A percentile compares a stretch with the other conserved stretches of the same genome.
phyloP scores from a whole-genome alignment of 257 asterid genomes.

The Thymus quinquecostatus region DNA sequence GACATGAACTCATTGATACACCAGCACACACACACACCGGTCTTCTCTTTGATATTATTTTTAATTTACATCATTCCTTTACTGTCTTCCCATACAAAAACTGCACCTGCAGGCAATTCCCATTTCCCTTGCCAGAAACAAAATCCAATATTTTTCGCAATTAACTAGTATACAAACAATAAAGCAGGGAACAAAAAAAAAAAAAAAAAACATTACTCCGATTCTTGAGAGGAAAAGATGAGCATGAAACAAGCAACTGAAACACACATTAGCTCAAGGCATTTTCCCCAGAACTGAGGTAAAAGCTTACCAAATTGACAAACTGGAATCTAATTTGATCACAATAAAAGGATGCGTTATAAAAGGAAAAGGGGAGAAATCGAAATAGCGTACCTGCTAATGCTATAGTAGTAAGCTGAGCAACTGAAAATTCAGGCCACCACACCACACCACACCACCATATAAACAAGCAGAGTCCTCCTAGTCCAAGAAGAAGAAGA shows the following conservation, averaged over 20 bases:
- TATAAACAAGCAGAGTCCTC: neutral
- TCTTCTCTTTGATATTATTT: neutral
- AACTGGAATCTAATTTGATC: neutral
- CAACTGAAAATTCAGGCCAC: constrained; percentile 14
- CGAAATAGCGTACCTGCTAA: neutral
- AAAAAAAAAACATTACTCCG: too few species aligned
- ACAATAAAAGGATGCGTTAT: neutral
- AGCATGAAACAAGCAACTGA: constrained; percentile 20
- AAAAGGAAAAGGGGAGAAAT: neutral
- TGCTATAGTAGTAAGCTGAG: neutral
- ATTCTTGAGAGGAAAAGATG: neutral
- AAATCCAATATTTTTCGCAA: constrained; percentile 9
- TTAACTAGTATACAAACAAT: neutral
- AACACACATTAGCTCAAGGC: neutral
- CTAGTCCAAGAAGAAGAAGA: neutral
- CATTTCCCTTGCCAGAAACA: neutral
- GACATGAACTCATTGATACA: neutral
- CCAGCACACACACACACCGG: neutral
- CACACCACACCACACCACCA: neutral
- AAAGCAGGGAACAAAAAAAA: too few species aligned
- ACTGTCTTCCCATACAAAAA: neutral
- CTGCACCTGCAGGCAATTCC: neutral
- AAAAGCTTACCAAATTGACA: constrained; percentile 12
- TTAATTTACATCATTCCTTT: neutral
- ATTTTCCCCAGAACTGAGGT: neutral